Evolutionary conservation across 2,329 filamentous ascomycete genomes (phyloP).

Genomic region (Aplosporella prunicola): DNA sequence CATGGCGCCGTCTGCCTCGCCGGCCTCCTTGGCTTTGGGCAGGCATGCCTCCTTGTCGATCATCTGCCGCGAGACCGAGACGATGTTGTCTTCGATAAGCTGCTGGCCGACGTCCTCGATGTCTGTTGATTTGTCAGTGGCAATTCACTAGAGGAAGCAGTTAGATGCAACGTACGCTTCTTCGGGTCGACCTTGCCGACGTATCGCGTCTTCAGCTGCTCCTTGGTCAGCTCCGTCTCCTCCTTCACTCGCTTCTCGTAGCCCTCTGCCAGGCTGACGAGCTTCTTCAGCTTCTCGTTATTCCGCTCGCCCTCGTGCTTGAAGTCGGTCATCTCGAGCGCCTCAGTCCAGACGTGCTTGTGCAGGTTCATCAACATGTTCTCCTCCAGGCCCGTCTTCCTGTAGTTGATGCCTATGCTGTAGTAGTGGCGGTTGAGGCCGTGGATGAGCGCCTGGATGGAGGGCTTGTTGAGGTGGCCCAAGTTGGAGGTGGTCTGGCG

Average conservation of each 20-base stretch:
- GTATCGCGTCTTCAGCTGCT: conserved; percentile 97
- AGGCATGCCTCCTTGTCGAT: conserved; percentile 98
- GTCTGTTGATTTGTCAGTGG: conserved; percentile 39
- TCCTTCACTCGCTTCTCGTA: conserved; percentile 99
- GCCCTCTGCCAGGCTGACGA: conserved; percentile 83
- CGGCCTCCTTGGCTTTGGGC: conserved; percentile 41
- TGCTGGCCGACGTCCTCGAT: conserved; percentile 93
- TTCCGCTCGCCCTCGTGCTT: conserved; percentile 73
- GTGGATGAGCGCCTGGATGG: conserved; percentile 98
- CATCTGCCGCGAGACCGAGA: conserved; percentile 96
- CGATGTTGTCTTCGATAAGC: conserved; percentile 98
- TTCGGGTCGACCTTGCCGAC: conserved; percentile 98
- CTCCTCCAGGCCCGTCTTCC: conserved; percentile 94
- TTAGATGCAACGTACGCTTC: conserved; percentile 60
- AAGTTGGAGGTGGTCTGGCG: conserved; percentile 96
- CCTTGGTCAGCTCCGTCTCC: conserved; percentile 92
- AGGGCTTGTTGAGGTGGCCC: conserved; percentile 96
- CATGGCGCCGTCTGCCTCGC: conserved; percentile 23
- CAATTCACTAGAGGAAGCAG: too few relatives aligned
- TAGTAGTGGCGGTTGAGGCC: conserved; percentile 98
- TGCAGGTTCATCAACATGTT: conserved; percentile 99
- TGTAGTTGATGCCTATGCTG: conserved; percentile 96
- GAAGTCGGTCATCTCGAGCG: conserved; percentile 95
- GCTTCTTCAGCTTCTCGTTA: conserved; percentile 73
- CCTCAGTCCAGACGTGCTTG: conserved; percentile 99